Evolutionary conservation across 768 basidiomycete species (phyloP), one percentile per base, ranked within the genome.

Genomic region (Crucibulum laeve): DNA sequence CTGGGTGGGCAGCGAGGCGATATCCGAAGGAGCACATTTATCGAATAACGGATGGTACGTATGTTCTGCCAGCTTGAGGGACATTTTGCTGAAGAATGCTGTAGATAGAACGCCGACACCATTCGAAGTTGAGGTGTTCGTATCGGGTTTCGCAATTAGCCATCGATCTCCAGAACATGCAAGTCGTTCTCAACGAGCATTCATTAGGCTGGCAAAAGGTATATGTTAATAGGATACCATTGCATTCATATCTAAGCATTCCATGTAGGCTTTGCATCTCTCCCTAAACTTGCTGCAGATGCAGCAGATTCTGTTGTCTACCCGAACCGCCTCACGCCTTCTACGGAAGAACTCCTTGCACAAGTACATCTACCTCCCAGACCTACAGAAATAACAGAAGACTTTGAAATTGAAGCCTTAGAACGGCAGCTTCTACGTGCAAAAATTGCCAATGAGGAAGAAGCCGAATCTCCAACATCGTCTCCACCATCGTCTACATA

Each of bases 201-300:
- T 94, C 52, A 69, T 92, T 28, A 73, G 73, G 10, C 59, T 93
- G 25, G 92, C 91, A 7, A 89, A 84, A 73, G 71, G 91, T 90
- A 52, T 24, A 59, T 44, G 53, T 7, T 21, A 13, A 21, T 21
- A 32, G 28, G 34, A 19, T 15, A 14, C 22, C 28, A 30, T 32
- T 41, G 23, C 42, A 19, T 15, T 11, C 4, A 19, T 38, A 22
- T 17, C 13, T 36, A 11, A 11, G 15, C 19, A 17, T 36, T 26
- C 33, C 17, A 37, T 34, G 22, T 44, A 91, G 89, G 80, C 7
- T 89, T 86, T 55, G 90, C 85, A 21, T 70, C 80, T 2, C 61
- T 91, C 5, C 86, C 88, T 4, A 88, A 84, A 53, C 60, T 82
- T 3, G 67, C 63, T 17, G 56, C 51, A 43, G 57, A 65, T 34